Base-by-base conservation (phyloP, 2,329 filamentous ascomycete genomes). In the Colletotrichum liaoningense region DNA sequence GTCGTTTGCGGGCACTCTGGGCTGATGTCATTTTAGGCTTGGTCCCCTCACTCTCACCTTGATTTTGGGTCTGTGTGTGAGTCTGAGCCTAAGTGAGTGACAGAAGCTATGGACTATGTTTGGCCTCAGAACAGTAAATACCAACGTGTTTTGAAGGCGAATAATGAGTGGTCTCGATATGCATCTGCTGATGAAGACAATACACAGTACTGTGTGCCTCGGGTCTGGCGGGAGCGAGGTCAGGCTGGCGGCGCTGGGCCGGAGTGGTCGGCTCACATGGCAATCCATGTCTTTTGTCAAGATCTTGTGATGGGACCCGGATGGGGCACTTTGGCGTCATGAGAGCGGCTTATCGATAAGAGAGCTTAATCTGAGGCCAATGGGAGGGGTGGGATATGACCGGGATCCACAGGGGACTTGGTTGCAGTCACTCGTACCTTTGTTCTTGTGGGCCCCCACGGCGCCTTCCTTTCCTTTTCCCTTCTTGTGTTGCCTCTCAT, bases 241-340 rank as follows among this genome's bases (percentile, higher is more conserved):
- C 42, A 49, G 42, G 42, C 42, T 49, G 42, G 42, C 16, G n/a
- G 49, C 49, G 19, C n/a, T 22, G 52, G 24, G 6, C 49, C 62
- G 67, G 55, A 24, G 22, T 59, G 49, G 63, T 67, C 69, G 60
- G 69, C 54, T 59, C 69, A 72, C 70, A 72, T 72, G 70, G 70
- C 59, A 59, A 30, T 60, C 54, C 55, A 55, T 59, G 66, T 58
- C 63, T 56, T 52, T 69, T 49, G 59, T 56, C 66, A 26, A 42
- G 22, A 72, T 72, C 70, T 64, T 72, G 70, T 72, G 70, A 72
- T 69, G 59, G 69, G 59, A 60, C 42, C 66, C 59, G 69, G 55
- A 64, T 56, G 70, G 70, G 54, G 70, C 59, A 64, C 26, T 69
- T 33, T 72, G 69, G 69, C 70, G 70, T 72, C 70, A 72, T 72